Base-by-base conservation (phyloP, 805 yeast species). In the Clavispora vitiphila region DNA sequence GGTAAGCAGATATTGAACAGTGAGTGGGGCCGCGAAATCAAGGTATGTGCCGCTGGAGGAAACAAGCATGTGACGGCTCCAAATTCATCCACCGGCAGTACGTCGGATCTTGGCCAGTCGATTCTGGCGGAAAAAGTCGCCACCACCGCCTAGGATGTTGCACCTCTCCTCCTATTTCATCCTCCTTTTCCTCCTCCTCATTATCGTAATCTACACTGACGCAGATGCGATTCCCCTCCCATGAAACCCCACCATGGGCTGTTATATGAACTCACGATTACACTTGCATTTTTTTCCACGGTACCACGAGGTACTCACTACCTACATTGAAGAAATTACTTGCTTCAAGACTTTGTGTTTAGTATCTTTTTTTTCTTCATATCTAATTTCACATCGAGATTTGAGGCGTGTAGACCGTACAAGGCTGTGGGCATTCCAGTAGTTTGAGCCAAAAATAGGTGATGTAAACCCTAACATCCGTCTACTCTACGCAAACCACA, bases 11-110 rank as follows among this genome's bases (percentile, higher is more conserved):
- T 90, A 21, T 69, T 93, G 58, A 89, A 85, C 57, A 83, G 93
- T 60, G 98, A 93, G 62, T 91, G 98, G 98, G 96, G 95, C 0
- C 71, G 97, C 44, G 95, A 87, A 58, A 89, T 91, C 48, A 74
- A 68, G 44, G 81, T 86, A 21, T 89, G 96, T 60, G 80, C 76
- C 26, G 84, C 86, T 19, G 90, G 86, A 11, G 80, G 73, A 24
- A 65, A 63, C 16, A 21, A 14, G 14, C 11, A 14, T 14, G 21
- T 9, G 7, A 11, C 29, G 5, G 16, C 20, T 12, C 20, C 32
- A 2, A 2, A 19, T 16, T 29, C 32, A 3, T 19, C 12, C 11
- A 9, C 20, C 12, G 32, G 20, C 20, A 29, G 32, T 9, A 29
- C 19, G 1, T 9, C 32, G 8, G 32, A 29, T 6, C 32, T 29